Conservation (phyloP, 352 stramenopile genomes). For the Globisporangium barbulae region DNA sequence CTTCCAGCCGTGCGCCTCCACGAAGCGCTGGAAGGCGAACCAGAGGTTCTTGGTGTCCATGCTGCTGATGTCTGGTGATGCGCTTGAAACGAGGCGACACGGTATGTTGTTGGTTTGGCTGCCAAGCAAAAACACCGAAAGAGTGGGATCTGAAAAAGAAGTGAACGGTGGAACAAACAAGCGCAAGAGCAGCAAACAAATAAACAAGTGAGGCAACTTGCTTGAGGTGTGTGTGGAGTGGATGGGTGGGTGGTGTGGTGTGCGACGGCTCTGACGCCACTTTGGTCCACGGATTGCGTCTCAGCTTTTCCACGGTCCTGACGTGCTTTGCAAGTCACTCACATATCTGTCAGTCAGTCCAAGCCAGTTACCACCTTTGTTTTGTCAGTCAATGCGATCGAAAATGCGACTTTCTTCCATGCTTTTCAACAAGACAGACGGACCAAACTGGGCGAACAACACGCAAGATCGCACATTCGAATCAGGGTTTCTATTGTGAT, state of each 20-base stretch:
- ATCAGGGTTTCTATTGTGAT: not conserved
- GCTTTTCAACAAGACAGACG: not conserved
- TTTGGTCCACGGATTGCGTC: constrained; percentile 3
- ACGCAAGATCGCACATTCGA: not conserved
- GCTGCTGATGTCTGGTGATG: not conserved
- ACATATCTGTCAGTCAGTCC: not conserved
- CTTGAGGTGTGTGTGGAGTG: too few relatives aligned
- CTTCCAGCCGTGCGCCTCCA: constrained; percentile 59
- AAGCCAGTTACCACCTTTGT: not conserved
- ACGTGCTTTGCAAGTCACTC: not conserved
- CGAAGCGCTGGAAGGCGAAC: constrained; percentile 20
- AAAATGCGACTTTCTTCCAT: not conserved
- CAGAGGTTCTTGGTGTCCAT: constrained; percentile 22
- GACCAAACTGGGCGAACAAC: not conserved
- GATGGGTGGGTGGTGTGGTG: too few relatives aligned
- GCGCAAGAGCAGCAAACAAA: not conserved
- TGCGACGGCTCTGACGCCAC: constrained; percentile 1
- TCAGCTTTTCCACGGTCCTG: not conserved
- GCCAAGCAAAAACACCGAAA: not conserved
- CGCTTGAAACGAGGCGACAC: not conserved
- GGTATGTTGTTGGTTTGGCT: not conserved
- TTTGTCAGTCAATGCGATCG: not conserved
- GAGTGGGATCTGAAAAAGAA: constrained; percentile 8
- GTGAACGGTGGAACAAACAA: constrained; percentile 2
- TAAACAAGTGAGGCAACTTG: not conserved